Evolutionary conservation across 768 basidiomycete species (phyloP), one percentile per base, ranked within the genome.

Genomic region (Clitopilus passeckerianus): DNA sequence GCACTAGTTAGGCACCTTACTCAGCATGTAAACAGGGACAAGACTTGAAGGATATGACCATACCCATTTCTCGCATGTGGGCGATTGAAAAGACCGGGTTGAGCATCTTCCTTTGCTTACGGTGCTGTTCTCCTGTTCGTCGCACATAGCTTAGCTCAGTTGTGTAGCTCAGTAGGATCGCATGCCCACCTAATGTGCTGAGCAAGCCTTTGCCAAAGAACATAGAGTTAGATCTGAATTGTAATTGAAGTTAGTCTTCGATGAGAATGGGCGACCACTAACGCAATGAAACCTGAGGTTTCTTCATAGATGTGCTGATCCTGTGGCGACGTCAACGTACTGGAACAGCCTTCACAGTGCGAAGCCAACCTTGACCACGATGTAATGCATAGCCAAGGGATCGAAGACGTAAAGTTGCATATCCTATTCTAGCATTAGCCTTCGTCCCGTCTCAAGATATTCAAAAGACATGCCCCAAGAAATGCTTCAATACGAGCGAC

Each of bases 71-170:
- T 5, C 73, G 70, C 68, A 77, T 67, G 53, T 75, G 72, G 0
- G 67, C 65, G 20, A 65, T 68, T 10, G 75, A 75, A 57, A 77
- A 77, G 2, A 73, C 72, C 1, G 75, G 75, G 61, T 74, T 74
- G n/a, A 77, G 56, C 64, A 77, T 66, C 59, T 74, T 75, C 20
- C 75, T 63, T 56, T 76, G 75, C 41, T 54, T 66, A 33, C 58
- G 61, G 53, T 68, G 67, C 18, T 57, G 55, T 44, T 66, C 64
- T 20, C 65, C 64, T 64, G 34, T 27, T 5, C 5, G 34, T 7
- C 27, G 14, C 9, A 30, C 14, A 22, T 22, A 23, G 34, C 1
- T 23, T 34, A 5, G 18, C 9, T 24, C 43, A 52, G 20, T 34
- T n/a, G 20, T 14, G 37, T 3, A 1, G n/a, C 15, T 5, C 27